A percentile compares a stretch with the other conserved stretches of the same genome.
These are phyloP conservation scores for Verticillium tricorpus DNA, from an alignment of 2,329 filamentous ascomycete genomes.

Conservation along the genomic window DNA sequence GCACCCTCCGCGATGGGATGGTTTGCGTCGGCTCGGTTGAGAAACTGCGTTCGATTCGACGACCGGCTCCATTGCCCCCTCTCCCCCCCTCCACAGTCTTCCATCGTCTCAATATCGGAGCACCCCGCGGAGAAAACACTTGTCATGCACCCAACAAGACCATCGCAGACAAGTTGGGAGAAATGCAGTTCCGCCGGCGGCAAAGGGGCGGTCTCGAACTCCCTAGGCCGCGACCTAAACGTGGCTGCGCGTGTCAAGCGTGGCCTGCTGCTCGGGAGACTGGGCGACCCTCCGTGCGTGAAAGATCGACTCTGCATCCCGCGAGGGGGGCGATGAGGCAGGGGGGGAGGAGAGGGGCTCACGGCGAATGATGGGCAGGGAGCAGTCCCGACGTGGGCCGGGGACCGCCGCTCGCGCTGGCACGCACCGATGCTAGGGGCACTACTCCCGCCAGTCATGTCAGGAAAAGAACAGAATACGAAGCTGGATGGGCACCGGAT, in stretches of 20 bases:
- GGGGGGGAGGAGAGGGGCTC: not conserved
- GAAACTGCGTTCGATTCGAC: not conserved
- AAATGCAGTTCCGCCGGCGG: not conserved
- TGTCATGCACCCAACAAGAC: not conserved
- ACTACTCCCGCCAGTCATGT: not conserved
- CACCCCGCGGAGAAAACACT: not conserved
- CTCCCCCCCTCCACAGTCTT: not conserved
- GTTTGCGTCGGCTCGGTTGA: not conserved
- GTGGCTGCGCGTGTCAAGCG: not conserved
- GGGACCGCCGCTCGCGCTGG: not conserved
- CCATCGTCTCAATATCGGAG: not conserved
- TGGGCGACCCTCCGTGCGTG: not conserved
- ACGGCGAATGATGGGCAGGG: not conserved
- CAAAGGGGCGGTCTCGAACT: not conserved
- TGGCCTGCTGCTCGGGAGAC: not conserved
- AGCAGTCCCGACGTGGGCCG: not conserved
- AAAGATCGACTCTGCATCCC: not conserved
- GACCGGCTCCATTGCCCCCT: not conserved
- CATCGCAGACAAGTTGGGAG: not conserved
- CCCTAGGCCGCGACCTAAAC: not conserved
- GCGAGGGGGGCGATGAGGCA: not conserved
- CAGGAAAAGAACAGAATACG: not conserved
- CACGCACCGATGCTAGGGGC: not conserved
- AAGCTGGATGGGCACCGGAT: not conserved
- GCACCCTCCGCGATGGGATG: not conserved